Conservation (phyloP, 2,329 filamentous ascomycete species). For the Calonectria montana region DNA sequence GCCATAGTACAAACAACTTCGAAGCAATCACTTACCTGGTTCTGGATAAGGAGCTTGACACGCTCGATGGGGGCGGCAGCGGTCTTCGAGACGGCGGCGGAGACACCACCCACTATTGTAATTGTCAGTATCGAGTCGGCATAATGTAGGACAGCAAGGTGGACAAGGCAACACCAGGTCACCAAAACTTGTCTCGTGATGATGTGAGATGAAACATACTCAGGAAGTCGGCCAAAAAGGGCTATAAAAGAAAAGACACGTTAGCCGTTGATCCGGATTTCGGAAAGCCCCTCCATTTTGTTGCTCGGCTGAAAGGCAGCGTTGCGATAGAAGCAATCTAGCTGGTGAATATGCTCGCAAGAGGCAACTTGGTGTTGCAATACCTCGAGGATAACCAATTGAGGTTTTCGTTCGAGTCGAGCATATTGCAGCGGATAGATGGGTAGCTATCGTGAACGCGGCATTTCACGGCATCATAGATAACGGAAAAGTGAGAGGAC, state of each 20-base stretch:
- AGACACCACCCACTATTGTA: constrained; percentile 95
- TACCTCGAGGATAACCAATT: constrained; percentile 27
- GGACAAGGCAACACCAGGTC: constrained; percentile 20
- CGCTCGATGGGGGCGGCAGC: constrained; percentile 99
- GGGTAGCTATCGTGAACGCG: constrained; percentile 42
- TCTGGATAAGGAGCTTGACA: constrained; percentile 99
- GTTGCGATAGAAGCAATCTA: constrained; percentile 12
- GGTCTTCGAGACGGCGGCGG: constrained; percentile 99
- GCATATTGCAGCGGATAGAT: constrained; percentile 15
- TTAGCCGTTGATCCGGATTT: constrained; percentile 33
- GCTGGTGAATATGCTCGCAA: not conserved
- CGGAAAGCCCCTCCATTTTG: not conserved
- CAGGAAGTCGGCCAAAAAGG: constrained; percentile 98
- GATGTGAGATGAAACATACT: constrained; percentile 74
- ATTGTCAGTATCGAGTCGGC: constrained; percentile 28
- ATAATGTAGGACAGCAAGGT: constrained; percentile 29
- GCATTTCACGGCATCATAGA: constrained; percentile 40
- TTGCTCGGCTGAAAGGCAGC: constrained; percentile 15
- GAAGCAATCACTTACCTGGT: constrained; percentile 80
- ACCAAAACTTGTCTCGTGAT: constrained; percentile 18
- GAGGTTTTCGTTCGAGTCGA: constrained; percentile 20
- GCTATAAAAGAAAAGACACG: constrained; percentile 60
- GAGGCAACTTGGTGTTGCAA: not conserved
- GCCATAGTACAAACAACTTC: not conserved
- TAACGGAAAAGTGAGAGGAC: not conserved